Percentiles rank a stretch among this genome's conserved stretches.
These are phyloP conservation scores for Serendipita sp. DNA, from an alignment of 768 basidiomycete genomes.

Conservation along the genomic window DNA sequence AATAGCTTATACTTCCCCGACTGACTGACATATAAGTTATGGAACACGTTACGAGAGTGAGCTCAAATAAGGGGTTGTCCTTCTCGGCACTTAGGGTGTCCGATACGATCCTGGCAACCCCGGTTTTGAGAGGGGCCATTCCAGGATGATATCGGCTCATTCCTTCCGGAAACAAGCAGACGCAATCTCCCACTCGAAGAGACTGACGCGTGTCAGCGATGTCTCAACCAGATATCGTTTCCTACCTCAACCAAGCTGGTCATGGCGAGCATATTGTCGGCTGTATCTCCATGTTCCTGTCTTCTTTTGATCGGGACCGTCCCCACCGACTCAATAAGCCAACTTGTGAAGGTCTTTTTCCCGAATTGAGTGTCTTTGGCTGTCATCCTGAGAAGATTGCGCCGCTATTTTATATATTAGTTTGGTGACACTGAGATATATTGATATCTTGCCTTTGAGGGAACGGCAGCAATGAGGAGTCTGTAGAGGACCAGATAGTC, in stretches of 20 bases:
- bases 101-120: conserved; percentile 69
- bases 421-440: background rate
- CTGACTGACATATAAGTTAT: conserved; percentile 58
- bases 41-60: conserved; percentile 60
- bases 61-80: conserved; percentile 49
- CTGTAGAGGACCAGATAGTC: conserved; percentile 20
- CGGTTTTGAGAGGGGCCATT: conserved; percentile 79
- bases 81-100: conserved; percentile 58
- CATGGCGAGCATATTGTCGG: conserved; percentile 59
- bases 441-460: conserved; percentile 33
- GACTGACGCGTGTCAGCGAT: conserved; percentile 28
- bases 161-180: conserved; percentile 78
- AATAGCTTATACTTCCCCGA: background rate
- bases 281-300: conserved; percentile 42
- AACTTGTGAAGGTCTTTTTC: conserved; percentile 66
- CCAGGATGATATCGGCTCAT: conserved; percentile 70
- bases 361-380: conserved; percentile 83
- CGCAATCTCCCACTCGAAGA: conserved; percentile 56
- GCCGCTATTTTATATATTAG: conserved; percentile 31
- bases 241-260: conserved; percentile 46
- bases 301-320: conserved; percentile 68
- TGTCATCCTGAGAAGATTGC: conserved; percentile 67
- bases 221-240: background rate
- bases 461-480: conserved; percentile 58
- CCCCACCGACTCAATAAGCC: conserved; percentile 79